These are phyloP conservation scores for Nephelium lappaceum DNA, from an alignment of 345 rosid genomes.

Conservation along the genomic window DNA sequence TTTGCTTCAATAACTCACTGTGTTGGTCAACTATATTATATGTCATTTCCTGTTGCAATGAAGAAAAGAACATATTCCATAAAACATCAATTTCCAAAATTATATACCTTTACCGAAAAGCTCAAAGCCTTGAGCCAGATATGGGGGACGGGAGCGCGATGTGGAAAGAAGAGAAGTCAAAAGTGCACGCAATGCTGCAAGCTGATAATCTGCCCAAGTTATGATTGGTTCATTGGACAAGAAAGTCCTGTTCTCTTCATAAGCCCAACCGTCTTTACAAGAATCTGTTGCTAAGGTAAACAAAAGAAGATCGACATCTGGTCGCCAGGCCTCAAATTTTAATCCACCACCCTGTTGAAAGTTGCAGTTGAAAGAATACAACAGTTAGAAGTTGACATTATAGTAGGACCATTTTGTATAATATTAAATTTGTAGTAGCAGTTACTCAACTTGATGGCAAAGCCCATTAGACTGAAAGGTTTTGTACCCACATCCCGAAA, in stretches of 20 bases:
- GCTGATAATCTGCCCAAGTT: constrained; percentile 57
- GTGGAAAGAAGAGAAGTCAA: constrained; percentile 80
- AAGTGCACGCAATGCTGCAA: constrained; percentile 73
- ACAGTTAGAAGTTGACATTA: background rate
- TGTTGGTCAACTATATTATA: background rate
- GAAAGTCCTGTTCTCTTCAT: constrained; percentile 40
- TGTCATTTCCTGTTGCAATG: background rate
- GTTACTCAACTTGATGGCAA: background rate
- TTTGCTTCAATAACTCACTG: background rate
- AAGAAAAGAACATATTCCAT: background rate
- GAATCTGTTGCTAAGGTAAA: constrained; percentile 56
- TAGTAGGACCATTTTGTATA: background rate
- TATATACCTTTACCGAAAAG: constrained; percentile 69
- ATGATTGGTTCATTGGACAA: constrained; percentile 36
- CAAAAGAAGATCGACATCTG: constrained; percentile 60
- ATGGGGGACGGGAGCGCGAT: constrained; percentile 53
- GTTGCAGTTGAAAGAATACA: background rate
- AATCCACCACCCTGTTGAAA: constrained; percentile 67
- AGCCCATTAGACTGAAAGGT: background rate
- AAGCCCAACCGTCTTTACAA: constrained; percentile 59
- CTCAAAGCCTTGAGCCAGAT: constrained; percentile 67
- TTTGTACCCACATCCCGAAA: background rate
- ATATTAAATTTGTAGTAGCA: background rate
- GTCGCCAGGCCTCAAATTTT: constrained; percentile 69
- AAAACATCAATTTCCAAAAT: background rate